These are phyloP conservation scores for Micractinium sp. DNA, from an alignment of 139 green algal genomes.

Conservation along the genomic window DNA sequence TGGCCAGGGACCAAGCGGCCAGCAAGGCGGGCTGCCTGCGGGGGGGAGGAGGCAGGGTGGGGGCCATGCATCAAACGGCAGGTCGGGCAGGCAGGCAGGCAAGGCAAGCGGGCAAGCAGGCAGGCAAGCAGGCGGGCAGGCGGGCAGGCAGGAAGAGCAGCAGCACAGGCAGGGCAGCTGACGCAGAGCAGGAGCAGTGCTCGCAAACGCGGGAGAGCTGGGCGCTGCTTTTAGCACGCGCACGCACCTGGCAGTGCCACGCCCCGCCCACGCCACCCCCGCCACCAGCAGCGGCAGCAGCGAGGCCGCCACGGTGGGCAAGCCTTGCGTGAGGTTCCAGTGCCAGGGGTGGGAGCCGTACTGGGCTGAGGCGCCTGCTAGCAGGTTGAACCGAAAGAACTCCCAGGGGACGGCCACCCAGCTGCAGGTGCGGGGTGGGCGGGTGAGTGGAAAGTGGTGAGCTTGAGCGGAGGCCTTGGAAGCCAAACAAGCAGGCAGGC, in stretches of 20 bases:
- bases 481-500: background rate
- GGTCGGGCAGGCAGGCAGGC: background rate
- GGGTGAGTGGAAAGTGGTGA: background rate
- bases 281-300: conserved; percentile 45
- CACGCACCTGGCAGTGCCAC: background rate
- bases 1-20: conserved; percentile 23
- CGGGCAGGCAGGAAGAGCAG: background rate
- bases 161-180: too few species aligned
- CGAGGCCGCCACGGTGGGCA: conserved; percentile 42
- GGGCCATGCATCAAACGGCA: background rate
- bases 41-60: background rate
- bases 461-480: background rate
- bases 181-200: background rate
- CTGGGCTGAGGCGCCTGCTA: conserved; percentile 49
- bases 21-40: conserved; percentile 25
- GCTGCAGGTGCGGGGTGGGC: conserved; percentile 6
- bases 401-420: conserved; percentile 68
- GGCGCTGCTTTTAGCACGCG: background rate
- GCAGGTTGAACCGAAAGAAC: conserved; percentile 78
- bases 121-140: background rate
- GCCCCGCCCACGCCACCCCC: background rate
- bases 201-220: too few species aligned
- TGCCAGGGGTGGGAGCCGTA: conserved; percentile 80
- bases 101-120: background rate
- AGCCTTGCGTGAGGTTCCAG: conserved; percentile 67